phyloP scores from a whole-genome alignment of 441 rosid species.

The Gossypium schwendimanii region DNA sequence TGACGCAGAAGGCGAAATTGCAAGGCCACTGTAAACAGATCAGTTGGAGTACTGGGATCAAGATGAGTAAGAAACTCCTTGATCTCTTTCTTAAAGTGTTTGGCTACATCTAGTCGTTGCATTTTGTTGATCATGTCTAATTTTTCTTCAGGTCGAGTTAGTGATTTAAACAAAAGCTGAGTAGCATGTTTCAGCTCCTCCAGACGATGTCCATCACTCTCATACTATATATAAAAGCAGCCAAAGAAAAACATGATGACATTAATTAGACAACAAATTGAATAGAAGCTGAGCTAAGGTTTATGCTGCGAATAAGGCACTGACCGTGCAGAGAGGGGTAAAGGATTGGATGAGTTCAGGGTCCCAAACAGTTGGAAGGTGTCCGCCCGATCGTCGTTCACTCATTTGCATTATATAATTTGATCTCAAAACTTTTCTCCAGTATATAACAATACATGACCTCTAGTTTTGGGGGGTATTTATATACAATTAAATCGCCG shows the following conservation, averaged over 20 bases:
- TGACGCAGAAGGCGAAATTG: neutral
- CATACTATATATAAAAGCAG: neutral
- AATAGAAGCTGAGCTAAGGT: neutral
- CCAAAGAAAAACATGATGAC: neutral
- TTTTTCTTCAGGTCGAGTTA: neutral
- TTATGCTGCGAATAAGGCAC: neutral
- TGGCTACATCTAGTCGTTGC: neutral
- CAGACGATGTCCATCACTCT: neutral
- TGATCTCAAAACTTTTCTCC: neutral
- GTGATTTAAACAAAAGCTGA: neutral
- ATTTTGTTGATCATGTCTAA: neutral
- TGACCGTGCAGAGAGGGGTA: neutral
- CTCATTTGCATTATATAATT: neutral
- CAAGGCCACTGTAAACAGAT: neutral
- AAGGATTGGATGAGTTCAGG: neutral
- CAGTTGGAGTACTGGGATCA: neutral
- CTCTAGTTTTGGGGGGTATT: neutral
- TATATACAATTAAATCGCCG: neutral
- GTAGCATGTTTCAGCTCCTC: slow-evolving; percentile 2
- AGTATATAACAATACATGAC: neutral
- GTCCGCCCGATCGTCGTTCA: neutral
- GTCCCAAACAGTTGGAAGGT: slow-evolving; percentile 6
- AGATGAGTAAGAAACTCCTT: neutral
- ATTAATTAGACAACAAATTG: neutral
- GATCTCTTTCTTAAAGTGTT: neutral